Base-by-base conservation (phyloP, 2,329 filamentous ascomycete genomes). In the Stemphylium vesicarium region DNA sequence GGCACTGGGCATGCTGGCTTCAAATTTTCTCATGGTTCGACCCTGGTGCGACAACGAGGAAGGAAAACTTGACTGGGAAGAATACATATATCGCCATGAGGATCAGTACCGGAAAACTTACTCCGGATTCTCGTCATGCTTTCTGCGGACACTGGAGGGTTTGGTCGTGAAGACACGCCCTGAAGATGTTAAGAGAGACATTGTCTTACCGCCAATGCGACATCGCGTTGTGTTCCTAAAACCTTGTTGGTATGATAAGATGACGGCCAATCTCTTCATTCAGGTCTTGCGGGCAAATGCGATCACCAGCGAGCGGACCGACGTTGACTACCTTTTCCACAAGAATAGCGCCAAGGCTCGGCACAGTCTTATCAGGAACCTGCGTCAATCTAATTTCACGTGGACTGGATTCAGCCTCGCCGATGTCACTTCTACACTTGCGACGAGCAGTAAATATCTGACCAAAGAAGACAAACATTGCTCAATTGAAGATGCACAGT, bases 271-370 rank as follows among this genome's bases (percentile, higher is more conserved):
- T 62, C 77, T 96, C 1, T 97, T 97, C 69, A 85, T 91, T 0
- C 89, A 95, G 76, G 87, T 91, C 69, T 85, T 97, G 41, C 88
- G 90, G 2, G 88, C 91, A 62, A 98, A 98, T 69, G 87, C 92
- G 0, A 87, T 98, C 0, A 93, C 93, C 20, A 96, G 92, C 4
- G 91, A 97, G 69, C 82, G 93, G 10, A 86, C 84, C 0, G 94
- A 94, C 65, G 81, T 85, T 50, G 93, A 97, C 71, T 97, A 96
- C 70, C 88, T 98, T 60, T 97, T 97, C 65, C 90, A 96, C 65
- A 84, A 85, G 0, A 86, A 83, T 11, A 93, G 93, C 64, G 79
- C 84, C 26, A 88, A 86, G 58, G 82, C 83, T 35, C 78, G 96
- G 11, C 77, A 87, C 22, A 80, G 85, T 48, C 79, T 96, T 2